Evolutionary conservation across 176 grass and related monocot genomes (phyloP), one percentile per base, ranked within the genome.

Genomic region (Panicum miliaceum): DNA sequence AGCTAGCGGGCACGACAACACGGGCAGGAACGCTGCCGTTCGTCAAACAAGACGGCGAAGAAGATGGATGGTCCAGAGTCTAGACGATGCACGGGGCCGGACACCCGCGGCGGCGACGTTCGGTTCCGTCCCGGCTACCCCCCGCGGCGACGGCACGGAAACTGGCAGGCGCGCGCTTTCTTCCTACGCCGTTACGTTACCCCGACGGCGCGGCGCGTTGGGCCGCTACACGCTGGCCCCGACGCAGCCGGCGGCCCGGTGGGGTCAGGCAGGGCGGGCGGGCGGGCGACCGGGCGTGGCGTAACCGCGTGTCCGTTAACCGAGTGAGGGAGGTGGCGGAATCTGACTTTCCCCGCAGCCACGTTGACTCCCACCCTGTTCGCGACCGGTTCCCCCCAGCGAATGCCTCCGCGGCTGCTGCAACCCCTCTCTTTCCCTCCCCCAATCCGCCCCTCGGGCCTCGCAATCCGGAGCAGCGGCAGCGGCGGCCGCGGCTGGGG

Each of bases 351-450:
- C 25, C 34, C 62, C 29, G 3, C 38, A 3, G 47, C 47, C 78
- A 76, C 63, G 78, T 48, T 87, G 85, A 81, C 78, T 58, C 26
- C 48, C 20, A 18, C 56, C 42, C 45, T 27, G 43, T 50, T 42
- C 66, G n/a, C 43, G 12, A n/a, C 0, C n/a, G 53, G 34, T 22
- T 22, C 51, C 10, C 13, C 52, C 9, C 66, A 40, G 12, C 35
- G 0, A 34, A 6, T 25, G 47, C 73, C 36, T 68, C 59, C 12
- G n/a, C 47, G 46, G 75, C 40, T 2, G 35, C 61, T 12, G 12
- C 59, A 56, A 26, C 29, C 18, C 50, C 0, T 35, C 25, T 6
- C 68, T 19, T 8, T 12, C 12, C 37, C 16, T 38, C 18, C 64
- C 41, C 22, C 22, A 81, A 41, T 20, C 64, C 64, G 64, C 71